Base-by-base conservation (phyloP, 2,329 filamentous ascomycete genomes). In the Alternaria sp. region DNA sequence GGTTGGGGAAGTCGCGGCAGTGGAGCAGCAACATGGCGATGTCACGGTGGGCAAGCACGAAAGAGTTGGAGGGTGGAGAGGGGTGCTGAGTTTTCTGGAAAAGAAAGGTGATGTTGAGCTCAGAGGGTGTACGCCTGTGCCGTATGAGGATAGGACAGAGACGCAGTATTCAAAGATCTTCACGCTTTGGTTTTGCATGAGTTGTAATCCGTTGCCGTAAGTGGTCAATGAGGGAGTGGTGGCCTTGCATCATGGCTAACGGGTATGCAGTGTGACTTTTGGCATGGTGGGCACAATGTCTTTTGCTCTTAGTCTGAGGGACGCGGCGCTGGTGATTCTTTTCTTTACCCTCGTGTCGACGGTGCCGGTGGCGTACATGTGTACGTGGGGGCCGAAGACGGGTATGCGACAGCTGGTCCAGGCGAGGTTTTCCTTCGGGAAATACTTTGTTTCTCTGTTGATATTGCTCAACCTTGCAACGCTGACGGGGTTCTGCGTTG, bases 371-470 rank as follows among this genome's bases (percentile, higher is more conserved):
- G 88, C 86, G 4, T 89, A 86, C 68, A 79, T 90, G 25, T 84
- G 84, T 45, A 88, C 85, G 0, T 77, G 89, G 54, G 88, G 88
- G 0, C 86, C 88, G 5, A 86, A 85, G 76, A 89, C 87, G 10
- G 89, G 88, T 45, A 85, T 90, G 83, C 83, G 88, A 15, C 88
- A 90, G 76, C 88, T 90, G 83, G 85, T 90, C 8, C 87, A 89
- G 67, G 88, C 89, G 5, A 82, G 89, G 21, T 90, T 86, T 75
- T 86, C 85, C 44, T 91, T 89, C 72, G 76, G 75, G 21, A 77
- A 74, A 57, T 89, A 88, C 70, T 79, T 87, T 19, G 85, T 89
- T 32, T 86, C 84, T 1, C 73, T 90, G n/a, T 84, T 87, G 2
- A 85, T 89, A 3, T 72, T 90, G 10, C 81, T 90, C 62, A 90